Conservation (phyloP, 129 eudicot genomes). For the Flaveria ramosissima region DNA sequence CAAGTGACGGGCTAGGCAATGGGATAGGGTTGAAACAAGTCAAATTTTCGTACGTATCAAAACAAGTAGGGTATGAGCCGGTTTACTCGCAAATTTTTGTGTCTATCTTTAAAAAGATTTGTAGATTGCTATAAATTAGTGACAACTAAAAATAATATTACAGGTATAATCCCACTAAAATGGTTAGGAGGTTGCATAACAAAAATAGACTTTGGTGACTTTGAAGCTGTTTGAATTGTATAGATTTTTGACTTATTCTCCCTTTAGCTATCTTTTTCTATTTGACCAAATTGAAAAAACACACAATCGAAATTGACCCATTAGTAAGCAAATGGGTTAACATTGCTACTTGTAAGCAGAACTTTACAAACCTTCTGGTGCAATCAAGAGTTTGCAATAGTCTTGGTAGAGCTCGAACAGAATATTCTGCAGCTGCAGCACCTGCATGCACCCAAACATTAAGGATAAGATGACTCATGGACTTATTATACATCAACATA, state of each 20-base stretch:
- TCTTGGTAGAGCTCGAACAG: constrained; percentile 82
- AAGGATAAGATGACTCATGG: constrained; percentile 9
- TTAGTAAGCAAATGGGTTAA: not conserved
- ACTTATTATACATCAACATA: constrained; percentile 3
- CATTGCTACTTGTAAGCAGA: constrained; percentile 8
- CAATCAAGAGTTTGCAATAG: constrained; percentile 51
- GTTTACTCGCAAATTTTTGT: not conserved
- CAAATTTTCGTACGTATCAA: not conserved
- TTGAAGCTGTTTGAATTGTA: not conserved
- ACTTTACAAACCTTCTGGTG: constrained; percentile 39
- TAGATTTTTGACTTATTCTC: not conserved
- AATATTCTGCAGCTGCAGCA: constrained; percentile 96
- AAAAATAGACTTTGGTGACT: not conserved
- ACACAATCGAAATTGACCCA: not conserved
- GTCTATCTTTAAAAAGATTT: not conserved
- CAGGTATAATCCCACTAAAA: not conserved
- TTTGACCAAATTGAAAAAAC: not conserved
- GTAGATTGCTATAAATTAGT: too few species aligned
- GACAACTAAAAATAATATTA: not conserved
- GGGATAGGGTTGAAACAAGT: not conserved
- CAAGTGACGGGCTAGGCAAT: not conserved
- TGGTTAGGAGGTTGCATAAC: not conserved
- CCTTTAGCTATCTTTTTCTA: not conserved
- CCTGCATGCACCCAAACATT: constrained; percentile 51
- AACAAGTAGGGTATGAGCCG: not conserved